These are phyloP conservation scores for Trichoderma pleuroti DNA, from an alignment of 2,329 filamentous ascomycete species.

Conservation along the genomic window DNA sequence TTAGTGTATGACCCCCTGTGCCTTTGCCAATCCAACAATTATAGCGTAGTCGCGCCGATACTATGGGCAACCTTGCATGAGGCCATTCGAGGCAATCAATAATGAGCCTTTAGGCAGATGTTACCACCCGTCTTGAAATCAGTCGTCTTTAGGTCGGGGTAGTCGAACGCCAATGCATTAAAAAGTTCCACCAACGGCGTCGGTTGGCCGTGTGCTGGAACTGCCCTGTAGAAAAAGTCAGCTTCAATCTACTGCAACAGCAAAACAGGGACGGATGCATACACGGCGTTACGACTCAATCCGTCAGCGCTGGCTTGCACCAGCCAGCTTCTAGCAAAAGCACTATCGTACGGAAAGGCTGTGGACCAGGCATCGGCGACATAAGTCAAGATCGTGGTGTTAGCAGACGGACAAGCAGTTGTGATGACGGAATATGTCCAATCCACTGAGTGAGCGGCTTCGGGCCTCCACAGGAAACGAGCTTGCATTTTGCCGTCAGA, in stretches of 20 bases:
- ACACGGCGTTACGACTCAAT: not conserved
- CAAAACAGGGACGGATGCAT: not conserved
- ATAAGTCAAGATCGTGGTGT: not conserved
- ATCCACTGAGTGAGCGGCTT: not conserved
- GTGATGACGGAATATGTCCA: not conserved
- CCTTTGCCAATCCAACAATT: not conserved
- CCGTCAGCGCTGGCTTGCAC: not conserved
- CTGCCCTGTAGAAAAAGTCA: not conserved
- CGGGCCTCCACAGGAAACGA: not conserved
- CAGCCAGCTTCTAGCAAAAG: not conserved
- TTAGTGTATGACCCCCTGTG: rapidly evolving
- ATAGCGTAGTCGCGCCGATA: not conserved
- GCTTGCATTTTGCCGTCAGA: not conserved
- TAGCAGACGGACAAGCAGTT: not conserved
- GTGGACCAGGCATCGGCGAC: not conserved
- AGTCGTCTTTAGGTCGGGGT: not conserved
- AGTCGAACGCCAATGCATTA: not conserved
- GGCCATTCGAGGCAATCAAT: not conserved
- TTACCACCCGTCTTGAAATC: not conserved
- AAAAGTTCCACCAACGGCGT: not conserved
- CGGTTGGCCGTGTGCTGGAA: not conserved
- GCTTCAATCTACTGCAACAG: not conserved
- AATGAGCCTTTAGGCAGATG: not conserved
- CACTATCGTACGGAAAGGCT: not conserved
- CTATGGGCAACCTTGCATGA: not conserved